These are phyloP conservation scores for Raffaelea albimanens DNA, from an alignment of 2,329 filamentous ascomycete genomes.

Conservation along the genomic window DNA sequence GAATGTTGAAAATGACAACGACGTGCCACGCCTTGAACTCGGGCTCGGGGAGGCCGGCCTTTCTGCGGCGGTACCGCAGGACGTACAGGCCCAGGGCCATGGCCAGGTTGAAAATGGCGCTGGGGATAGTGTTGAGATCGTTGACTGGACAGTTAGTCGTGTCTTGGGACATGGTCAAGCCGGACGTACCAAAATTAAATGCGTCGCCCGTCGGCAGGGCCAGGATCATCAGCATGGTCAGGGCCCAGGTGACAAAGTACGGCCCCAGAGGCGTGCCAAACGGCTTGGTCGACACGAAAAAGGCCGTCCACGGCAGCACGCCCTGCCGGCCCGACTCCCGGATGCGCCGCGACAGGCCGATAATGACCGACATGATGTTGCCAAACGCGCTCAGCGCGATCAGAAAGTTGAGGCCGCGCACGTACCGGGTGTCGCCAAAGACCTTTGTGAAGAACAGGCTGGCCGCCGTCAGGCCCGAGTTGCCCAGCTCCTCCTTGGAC, in stretches of 20 bases:
- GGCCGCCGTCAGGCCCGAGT: conserved; percentile 43
- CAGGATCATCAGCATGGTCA: conserved; percentile 51
- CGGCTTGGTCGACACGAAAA: conserved; percentile 53
- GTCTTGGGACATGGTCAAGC: neutral
- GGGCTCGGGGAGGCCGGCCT: conserved; percentile 34
- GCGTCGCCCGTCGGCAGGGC: conserved; percentile 53
- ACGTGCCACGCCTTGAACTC: conserved; percentile 52
- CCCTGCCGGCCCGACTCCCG: conserved; percentile 54
- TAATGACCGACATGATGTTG: conserved; percentile 44
- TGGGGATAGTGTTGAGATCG: conserved; percentile 48
- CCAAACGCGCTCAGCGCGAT: conserved; percentile 49
- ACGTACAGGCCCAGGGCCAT: conserved; percentile 49
- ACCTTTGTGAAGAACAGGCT: conserved; percentile 48
- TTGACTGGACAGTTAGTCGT: conserved; percentile 33
- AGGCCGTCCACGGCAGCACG: conserved; percentile 44
- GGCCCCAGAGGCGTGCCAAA: conserved; percentile 54
- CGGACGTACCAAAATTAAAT: conserved; percentile 44
- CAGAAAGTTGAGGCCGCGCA: conserved; percentile 44
- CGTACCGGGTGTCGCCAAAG: conserved; percentile 39
- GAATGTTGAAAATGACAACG: conserved; percentile 47
- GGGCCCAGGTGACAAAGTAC: conserved; percentile 43
- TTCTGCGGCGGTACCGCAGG: conserved; percentile 43
- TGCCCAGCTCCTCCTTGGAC: conserved; percentile 39
- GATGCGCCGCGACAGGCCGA: conserved; percentile 45
- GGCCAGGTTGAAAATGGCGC: conserved; percentile 45